Base-by-base conservation (phyloP, 805 yeast species). In the Wickerhamomyces bovis region DNA sequence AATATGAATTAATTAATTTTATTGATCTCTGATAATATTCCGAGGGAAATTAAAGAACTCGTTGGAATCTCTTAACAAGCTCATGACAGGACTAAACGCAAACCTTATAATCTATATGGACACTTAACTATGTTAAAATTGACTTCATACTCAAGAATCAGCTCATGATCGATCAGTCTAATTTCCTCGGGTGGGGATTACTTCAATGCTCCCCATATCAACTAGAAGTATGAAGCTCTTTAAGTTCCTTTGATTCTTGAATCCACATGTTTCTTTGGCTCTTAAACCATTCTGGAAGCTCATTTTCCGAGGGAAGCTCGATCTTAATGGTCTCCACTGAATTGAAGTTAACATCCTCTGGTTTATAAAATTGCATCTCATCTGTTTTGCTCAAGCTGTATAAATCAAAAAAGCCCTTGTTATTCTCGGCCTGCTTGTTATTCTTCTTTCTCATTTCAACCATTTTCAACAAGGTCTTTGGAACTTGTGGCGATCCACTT, bases 251-350 rank as follows among this genome's bases (percentile, higher is more conserved):
- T 6, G 16, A 33, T 11, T 50, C 72, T 41, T 63, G 65, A 53
- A 84, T 89, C 95, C 92, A 86, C 45, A 69, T 58, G 50, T 80
- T 76, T 48, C 90, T 63, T 48, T 85, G 85, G 26, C 67, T 63
- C 19, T 69, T 69, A 55, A 87, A 86, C 97, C 97, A 89, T 2
- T 61, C 68, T 0, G 96, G 95, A n/a, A 89, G 68, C 38, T 73
- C 69, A 12, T 70, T 64, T 43, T 81, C 89, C 9, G 73, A 67
- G 0, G 96, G 95, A 7, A 71, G 54, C 16, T 56, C 56, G 9
- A 71, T 53, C 19, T 46, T 44, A 18, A 60, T 55, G 3, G 46
- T 18, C 1, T 53, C 56, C 10, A 53, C 54, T 9, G 44, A 43
- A 8, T 50, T 40, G 44, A 56, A 57, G n/a, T 44, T 47, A 6